Evolutionary conservation across 805 yeast genomes (phyloP), one percentile per base, ranked within the genome.

Genomic region (Ogataea allantospora): DNA sequence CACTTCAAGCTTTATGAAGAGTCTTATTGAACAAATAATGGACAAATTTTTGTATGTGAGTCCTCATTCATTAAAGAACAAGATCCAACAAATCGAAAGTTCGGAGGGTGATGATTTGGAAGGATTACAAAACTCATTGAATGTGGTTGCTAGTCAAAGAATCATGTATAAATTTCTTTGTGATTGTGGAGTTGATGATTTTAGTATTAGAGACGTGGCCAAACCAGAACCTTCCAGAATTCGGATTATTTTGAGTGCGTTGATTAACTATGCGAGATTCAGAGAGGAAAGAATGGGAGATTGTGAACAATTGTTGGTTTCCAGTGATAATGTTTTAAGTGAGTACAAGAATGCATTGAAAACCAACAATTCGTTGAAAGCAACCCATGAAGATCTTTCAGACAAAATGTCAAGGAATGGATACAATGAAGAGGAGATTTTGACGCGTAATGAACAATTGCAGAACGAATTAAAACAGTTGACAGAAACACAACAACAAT

Each of bases 261-360:
- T 88, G 33, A 83, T 88, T 15, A 88, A 88, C 57, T 88, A 77
- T 67, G 95, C 95, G 1, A 66, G 91, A 40, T 88, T 84, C 53
- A 71, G 95, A 48, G 95, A 86, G 50, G 87, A 80, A 47, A 79
- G 84, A 42, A 73, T 80, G 57, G 71, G 68, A 16, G 88, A 83
- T 48, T 80, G 84, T 53, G 87, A 80, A 44, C 75, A 73, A 17
- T 64, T 83, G 17, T 76, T 82, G 19, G 63, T 70, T 6, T 66
- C 69, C 30, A 74, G 79, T 43, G 83, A 80, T 35, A 54, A 66
- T 8, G 62, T 73, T 33, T 59, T 77, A 13, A 72, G 70, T 18
- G 65, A 69, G 35, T 66, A 69, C 30, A 68, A 71, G 39, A 58
- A 64, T 12, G 66, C 73, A 15, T 58, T 67, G 21, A 68, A 64